Conservation (phyloP, 805 yeast species). For the Lipomyces kockii region DNA sequence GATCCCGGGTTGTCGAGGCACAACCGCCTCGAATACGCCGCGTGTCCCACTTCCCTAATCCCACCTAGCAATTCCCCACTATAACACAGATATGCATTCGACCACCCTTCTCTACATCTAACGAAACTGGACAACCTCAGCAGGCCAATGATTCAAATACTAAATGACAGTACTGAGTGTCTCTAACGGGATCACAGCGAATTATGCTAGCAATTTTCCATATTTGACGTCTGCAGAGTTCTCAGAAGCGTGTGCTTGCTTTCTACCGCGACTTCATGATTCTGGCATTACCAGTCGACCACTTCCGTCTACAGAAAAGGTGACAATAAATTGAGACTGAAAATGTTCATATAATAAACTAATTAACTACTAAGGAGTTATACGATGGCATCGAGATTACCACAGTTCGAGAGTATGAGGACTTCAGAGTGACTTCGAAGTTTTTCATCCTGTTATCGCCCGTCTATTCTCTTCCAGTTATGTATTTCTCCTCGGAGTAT, state of each 20-base stretch:
- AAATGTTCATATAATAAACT: not conserved
- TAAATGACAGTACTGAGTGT: not conserved
- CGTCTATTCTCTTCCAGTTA: slow-evolving; percentile 21
- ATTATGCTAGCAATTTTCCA: slow-evolving; percentile 14
- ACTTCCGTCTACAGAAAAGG: not conserved
- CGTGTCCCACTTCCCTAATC: not conserved
- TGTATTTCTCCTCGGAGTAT: slow-evolving; percentile 20
- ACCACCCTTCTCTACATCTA: no score
- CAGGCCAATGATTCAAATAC: not conserved
- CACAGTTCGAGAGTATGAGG: not conserved
- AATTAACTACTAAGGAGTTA: not conserved
- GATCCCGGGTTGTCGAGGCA: not conserved
- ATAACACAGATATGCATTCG: not conserved
- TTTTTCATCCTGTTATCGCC: slow-evolving; percentile 26
- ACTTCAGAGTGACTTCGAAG: slow-evolving; percentile 1
- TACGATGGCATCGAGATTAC: slow-evolving; percentile 6
- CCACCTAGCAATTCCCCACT: no score
- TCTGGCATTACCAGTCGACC: slow-evolving; percentile 4
- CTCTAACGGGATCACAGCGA: not conserved
- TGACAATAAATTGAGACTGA: not conserved
- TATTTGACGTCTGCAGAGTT: slow-evolving; percentile 18
- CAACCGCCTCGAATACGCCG: no score
- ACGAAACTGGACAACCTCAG: not conserved
- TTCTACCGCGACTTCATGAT: slow-evolving; percentile 22
- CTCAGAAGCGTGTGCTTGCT: slow-evolving; percentile 14